Evolutionary conservation across 768 basidiomycete species (phyloP).

Genomic region (Dioszegia aurantiaca): DNA sequence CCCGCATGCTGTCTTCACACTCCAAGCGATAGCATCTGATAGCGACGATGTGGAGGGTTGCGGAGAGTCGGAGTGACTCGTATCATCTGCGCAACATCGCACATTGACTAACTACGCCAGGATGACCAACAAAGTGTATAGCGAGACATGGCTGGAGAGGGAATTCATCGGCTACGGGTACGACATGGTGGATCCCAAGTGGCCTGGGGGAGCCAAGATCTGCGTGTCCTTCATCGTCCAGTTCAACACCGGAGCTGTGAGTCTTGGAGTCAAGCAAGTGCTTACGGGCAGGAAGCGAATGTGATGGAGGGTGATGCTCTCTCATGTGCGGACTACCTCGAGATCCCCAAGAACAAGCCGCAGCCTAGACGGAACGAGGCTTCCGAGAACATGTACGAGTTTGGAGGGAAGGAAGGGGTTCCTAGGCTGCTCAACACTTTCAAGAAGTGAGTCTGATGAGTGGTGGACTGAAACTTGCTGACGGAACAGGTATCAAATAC

Average conservation of each 20-base stretch:
- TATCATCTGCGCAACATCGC: neutral
- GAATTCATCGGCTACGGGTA: constrained; percentile 35
- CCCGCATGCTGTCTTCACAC: too few relatives aligned
- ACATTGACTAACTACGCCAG: neutral
- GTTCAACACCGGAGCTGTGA: constrained; percentile 31
- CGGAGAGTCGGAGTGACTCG: neutral
- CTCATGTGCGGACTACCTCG: constrained; percentile 20
- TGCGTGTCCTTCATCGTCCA: constrained; percentile 28
- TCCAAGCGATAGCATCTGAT: neutral
- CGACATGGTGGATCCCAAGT: constrained; percentile 25
- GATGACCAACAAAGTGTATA: constrained; percentile 17
- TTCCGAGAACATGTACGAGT: constrained; percentile 33
- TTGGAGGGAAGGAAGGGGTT: constrained; percentile 24
- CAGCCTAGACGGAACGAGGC: constrained; percentile 13
- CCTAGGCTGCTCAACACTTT: constrained; percentile 25
- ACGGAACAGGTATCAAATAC: constrained; percentile 20
- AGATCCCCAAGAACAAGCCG: constrained; percentile 21
- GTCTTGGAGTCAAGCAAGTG: neutral
- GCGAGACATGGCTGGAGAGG: constrained; percentile 27
- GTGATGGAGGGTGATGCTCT: constrained; percentile 20
- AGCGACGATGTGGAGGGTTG: neutral
- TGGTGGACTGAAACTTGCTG: constrained; percentile 8
- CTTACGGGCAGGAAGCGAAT: constrained; percentile 14
- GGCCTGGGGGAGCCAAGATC: constrained; percentile 33
- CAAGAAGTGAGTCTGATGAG: constrained; percentile 21